phyloP scores from a whole-genome alignment of 1,284 basidiomycete species.

The Coniferiporia sulphurascens region DNA sequence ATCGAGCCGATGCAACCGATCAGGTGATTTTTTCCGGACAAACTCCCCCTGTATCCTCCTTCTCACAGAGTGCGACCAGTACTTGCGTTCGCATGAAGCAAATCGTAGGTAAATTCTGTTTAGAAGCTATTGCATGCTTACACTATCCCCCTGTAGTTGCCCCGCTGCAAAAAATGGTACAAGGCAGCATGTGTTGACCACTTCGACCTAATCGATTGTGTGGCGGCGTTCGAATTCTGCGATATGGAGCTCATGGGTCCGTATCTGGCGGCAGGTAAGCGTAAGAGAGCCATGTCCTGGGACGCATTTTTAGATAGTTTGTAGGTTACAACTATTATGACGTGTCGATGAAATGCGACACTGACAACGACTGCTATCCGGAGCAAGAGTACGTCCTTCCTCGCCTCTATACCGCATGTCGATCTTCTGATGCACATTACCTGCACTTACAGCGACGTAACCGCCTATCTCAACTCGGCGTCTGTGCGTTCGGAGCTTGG shows the following conservation, averaged over 20 bases:
- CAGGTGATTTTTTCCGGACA: not conserved
- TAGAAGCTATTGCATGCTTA: not conserved
- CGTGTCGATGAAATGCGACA: slow-evolving; percentile 51
- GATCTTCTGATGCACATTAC: not conserved
- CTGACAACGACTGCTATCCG: slow-evolving; percentile 44
- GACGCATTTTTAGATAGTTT: slow-evolving; percentile 18
- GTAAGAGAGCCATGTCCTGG: not conserved
- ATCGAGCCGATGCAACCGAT: slow-evolving; percentile 7
- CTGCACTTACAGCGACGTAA: slow-evolving; percentile 37
- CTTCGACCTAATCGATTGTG: slow-evolving; percentile 24
- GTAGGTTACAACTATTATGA: slow-evolving; percentile 54
- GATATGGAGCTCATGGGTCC: slow-evolving; percentile 18
- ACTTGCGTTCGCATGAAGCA: slow-evolving; percentile 43
- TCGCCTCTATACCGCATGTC: not conserved
- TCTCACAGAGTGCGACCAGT: slow-evolving; percentile 21
- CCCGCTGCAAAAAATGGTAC: slow-evolving; percentile 46
- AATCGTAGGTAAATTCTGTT: slow-evolving; percentile 32
- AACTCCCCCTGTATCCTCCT: not conserved
- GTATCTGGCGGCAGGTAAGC: slow-evolving; percentile 24
- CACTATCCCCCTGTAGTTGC: slow-evolving; percentile 29
- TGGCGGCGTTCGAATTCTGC: slow-evolving; percentile 24
- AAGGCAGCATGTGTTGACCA: slow-evolving; percentile 26
- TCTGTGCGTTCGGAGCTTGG: slow-evolving; percentile 52
- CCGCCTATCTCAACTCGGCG: slow-evolving; percentile 50
- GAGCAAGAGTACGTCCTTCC: slow-evolving; percentile 35